phyloP scores from a whole-genome alignment of 148 eudicot genomes.

The Rhododendron mucronatum region DNA sequence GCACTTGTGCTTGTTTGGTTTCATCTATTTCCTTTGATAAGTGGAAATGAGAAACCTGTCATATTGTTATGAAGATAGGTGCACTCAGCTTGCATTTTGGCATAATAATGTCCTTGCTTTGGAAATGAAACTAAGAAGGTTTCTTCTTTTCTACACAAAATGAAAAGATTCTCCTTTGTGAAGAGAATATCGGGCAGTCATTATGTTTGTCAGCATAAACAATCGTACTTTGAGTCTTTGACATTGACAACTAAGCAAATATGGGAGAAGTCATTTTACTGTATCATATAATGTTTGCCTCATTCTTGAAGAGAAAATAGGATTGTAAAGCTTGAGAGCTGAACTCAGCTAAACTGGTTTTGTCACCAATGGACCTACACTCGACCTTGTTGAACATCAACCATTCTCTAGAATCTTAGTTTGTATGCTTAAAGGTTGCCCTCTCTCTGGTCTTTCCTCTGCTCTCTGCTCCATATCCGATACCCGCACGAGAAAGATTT shows the following conservation, averaged over 20 bases:
- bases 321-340: conserved; percentile 1
- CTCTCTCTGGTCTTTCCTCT: not conserved
- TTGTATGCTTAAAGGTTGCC: not conserved
- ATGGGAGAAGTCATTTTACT: not conserved
- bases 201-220: not conserved
- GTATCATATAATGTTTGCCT: not conserved
- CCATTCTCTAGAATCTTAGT: not conserved
- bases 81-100: not conserved
- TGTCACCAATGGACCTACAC: not conserved
- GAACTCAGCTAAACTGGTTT: not conserved
- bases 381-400: not conserved
- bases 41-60: not conserved
- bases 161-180: not conserved
- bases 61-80: not conserved
- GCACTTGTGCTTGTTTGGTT: not conserved
- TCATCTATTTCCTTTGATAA: not conserved
- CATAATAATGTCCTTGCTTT: not conserved
- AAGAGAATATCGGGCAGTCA: not conserved
- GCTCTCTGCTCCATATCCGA: not conserved
- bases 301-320: not conserved
- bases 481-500: not conserved
- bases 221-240: not conserved
- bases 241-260: not conserved
- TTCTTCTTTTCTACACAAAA: not conserved
- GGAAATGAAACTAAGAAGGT: not conserved